phyloP scores from a whole-genome alignment of 2,329 filamentous ascomycete genomes.

The Alternaria sp. region DNA sequence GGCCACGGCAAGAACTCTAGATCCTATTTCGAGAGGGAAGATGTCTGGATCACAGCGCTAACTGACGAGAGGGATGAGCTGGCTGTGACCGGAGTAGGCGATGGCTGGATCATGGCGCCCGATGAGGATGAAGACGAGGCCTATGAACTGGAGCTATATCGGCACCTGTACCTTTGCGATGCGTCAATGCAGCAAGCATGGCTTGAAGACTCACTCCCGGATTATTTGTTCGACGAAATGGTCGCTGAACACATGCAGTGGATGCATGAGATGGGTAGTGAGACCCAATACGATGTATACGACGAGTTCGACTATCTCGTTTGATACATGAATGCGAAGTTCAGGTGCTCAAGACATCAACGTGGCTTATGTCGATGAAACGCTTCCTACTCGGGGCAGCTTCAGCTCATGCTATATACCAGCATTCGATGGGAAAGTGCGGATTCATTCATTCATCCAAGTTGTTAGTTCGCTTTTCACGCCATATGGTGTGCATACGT shows the following conservation, averaged over 20 bases:
- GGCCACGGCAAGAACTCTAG: background rate
- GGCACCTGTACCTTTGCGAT: background rate
- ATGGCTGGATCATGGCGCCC: background rate
- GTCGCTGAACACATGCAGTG: slow-evolving; percentile 7
- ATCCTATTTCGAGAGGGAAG: background rate
- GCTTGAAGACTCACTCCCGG: background rate
- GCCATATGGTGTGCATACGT: background rate
- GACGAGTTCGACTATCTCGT: background rate
- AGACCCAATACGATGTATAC: background rate
- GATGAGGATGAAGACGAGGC: background rate
- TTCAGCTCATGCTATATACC: background rate
- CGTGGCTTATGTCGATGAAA: background rate
- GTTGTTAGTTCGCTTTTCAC: background rate
- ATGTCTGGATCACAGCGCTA: background rate
- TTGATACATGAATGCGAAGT: background rate
- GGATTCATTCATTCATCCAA: background rate
- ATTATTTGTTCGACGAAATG: slow-evolving; percentile 6
- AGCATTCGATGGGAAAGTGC: background rate
- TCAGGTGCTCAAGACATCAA: background rate
- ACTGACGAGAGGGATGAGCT: background rate
- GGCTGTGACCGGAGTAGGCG: background rate
- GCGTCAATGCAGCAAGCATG: background rate
- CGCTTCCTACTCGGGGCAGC: background rate
- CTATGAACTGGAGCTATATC: background rate
- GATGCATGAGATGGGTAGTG: slow-evolving; percentile 5